Conservation (phyloP, 1,284 basidiomycete genomes). For the Ceratobasidium sp. region DNA sequence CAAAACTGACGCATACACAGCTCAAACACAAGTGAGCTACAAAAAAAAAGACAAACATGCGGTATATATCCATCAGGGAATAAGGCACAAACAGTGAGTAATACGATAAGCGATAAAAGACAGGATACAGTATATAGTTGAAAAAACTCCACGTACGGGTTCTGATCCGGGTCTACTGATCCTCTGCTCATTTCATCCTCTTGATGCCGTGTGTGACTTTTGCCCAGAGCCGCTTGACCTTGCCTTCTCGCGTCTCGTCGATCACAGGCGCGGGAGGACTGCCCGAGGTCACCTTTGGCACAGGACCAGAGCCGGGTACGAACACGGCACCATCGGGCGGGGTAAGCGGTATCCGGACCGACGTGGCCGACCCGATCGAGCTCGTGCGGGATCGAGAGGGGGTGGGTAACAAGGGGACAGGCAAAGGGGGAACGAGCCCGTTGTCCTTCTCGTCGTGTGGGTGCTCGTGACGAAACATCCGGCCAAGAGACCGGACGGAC, state of each 20-base stretch:
- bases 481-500: slow-evolving; percentile 12
- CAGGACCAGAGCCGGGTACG: not conserved
- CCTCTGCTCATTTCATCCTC: not conserved
- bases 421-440: not conserved
- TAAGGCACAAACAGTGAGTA: too few relatives aligned
- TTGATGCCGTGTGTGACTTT: slow-evolving; percentile 12
- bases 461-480: slow-evolving; percentile 7
- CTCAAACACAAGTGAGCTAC: too few relatives aligned
- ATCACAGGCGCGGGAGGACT: not conserved
- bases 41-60: too few relatives aligned
- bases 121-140: too few relatives aligned
- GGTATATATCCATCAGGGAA: too few relatives aligned
- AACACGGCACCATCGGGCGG: not conserved
- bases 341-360: slow-evolving; percentile 8
- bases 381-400: slow-evolving; percentile 4
- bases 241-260: slow-evolving; percentile 10
- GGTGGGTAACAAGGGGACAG: not conserved
- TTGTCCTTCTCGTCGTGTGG: not conserved
- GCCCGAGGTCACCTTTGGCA: not conserved
- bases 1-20: too few relatives aligned
- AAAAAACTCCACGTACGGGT: too few relatives aligned
- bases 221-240: slow-evolving; percentile 24
- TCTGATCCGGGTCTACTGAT: too few relatives aligned
- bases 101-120: too few relatives aligned
- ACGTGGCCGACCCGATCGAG: slow-evolving; percentile 2